Conservation (phyloP, 176 grass and related monocot genomes). For the Hsuehochloa calcarea region DNA sequence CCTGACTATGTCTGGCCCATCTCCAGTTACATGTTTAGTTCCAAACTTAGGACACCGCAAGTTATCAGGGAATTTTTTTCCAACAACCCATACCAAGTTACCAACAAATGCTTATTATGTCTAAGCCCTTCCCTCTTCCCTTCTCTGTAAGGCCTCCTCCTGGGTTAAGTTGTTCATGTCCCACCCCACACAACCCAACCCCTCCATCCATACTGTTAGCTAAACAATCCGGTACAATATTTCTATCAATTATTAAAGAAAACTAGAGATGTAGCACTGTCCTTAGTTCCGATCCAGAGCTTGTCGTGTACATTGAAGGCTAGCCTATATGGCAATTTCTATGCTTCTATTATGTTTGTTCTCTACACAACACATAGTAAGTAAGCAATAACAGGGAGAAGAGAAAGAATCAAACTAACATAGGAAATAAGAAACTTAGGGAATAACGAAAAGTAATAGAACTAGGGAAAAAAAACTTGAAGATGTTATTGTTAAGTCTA, state of each 20-base stretch:
- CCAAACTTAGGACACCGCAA: neutral
- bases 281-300: neutral
- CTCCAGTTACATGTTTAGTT: neutral
- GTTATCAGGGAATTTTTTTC: neutral
- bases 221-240: neutral
- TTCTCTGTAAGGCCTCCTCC: neutral
- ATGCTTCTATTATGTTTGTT: neutral
- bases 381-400: neutral
- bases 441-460: neutral
- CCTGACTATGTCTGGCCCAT: neutral
- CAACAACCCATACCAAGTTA: neutral
- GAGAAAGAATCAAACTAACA: slow-evolving; percentile 14
- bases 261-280: neutral
- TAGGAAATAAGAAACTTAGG: slow-evolving; percentile 8
- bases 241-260: slow-evolving; percentile 4
- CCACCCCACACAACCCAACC: neutral
- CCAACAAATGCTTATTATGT: slow-evolving; percentile 1
- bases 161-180: neutral
- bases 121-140: neutral
- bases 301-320: neutral
- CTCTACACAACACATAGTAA: neutral
- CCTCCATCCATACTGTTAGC: neutral
- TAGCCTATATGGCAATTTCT: neutral
- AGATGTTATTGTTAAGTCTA: neutral
- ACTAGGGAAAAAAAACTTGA: neutral